These are phyloP conservation scores for Corymbia citriodora DNA, from an alignment of 441 rosid genomes.

Conservation along the genomic window DNA sequence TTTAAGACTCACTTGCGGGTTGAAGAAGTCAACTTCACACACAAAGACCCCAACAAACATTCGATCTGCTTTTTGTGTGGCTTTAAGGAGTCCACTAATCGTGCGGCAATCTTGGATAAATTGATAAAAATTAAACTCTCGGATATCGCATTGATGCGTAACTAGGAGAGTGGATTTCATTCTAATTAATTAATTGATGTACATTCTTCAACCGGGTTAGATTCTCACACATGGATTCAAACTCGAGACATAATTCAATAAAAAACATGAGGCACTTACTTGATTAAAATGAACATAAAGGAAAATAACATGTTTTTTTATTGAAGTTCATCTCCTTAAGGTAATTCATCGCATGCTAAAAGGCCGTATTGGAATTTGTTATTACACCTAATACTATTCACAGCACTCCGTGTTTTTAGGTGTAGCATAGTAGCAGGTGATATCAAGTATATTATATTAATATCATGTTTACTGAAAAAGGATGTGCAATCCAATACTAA, in stretches of 20 bases:
- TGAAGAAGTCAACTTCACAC: too few species aligned
- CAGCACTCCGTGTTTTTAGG: neutral
- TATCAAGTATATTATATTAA: neutral
- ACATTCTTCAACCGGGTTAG: too few species aligned
- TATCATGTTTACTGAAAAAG: neutral
- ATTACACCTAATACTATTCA: neutral
- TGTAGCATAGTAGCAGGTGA: neutral
- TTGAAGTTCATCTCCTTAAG: neutral
- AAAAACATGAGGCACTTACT: neutral
- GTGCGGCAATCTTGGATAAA: too few species aligned
- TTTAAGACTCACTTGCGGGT: too few species aligned
- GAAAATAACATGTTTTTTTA: neutral
- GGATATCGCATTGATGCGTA: too few species aligned
- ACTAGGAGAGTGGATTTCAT: too few species aligned
- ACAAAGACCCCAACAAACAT: too few species aligned
- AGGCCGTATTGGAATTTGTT: neutral
- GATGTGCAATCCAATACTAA: neutral
- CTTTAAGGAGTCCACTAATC: too few species aligned
- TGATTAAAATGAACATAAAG: neutral
- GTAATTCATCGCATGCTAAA: neutral
- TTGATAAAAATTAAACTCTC: too few species aligned
- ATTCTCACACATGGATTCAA: rapidly evolving
- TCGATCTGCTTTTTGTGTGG: too few species aligned
- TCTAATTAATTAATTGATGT: too few species aligned
- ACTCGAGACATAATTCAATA: too few species aligned